Conservation (phyloP, 208 protist species). For the Naegleria lovaniensis region DNA sequence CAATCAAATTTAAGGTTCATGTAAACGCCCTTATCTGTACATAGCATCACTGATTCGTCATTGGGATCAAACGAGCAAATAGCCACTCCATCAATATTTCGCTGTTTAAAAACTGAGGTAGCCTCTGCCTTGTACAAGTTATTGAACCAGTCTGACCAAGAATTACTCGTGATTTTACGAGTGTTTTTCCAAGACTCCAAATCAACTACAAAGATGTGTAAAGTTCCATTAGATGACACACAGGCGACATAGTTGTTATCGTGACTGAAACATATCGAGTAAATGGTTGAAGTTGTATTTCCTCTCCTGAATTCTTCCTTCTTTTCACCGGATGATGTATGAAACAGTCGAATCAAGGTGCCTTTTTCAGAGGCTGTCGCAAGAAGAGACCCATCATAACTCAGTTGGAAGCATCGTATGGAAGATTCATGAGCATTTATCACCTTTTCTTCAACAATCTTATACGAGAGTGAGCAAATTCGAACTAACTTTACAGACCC, state of each 20-base stretch:
- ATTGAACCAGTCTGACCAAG: background rate
- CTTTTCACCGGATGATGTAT: background rate
- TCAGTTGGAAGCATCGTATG: background rate
- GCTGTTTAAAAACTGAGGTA: background rate
- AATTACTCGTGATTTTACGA: background rate
- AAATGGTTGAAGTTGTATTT: background rate
- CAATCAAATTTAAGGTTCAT: background rate
- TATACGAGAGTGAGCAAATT: background rate
- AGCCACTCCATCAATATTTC: background rate
- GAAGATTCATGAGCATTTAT: background rate
- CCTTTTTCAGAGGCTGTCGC: conserved; percentile 2
- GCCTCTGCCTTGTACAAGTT: background rate
- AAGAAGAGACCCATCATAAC: background rate
- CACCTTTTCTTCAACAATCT: background rate
- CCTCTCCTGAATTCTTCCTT: background rate
- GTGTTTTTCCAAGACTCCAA: background rate
- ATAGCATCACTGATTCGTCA: background rate
- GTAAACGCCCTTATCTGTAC: background rate
- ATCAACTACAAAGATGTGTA: background rate
- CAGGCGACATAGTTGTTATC: background rate
- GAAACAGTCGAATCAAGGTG: background rate
- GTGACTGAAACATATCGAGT: background rate
- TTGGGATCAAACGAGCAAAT: background rate
- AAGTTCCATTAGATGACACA: background rate
- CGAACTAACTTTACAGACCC: background rate